A percentile compares a stretch with the other conserved stretches of the same genome.
phyloP scores from a whole-genome alignment of 352 stramenopile genomes.

The Phytophthora colocasiae region DNA sequence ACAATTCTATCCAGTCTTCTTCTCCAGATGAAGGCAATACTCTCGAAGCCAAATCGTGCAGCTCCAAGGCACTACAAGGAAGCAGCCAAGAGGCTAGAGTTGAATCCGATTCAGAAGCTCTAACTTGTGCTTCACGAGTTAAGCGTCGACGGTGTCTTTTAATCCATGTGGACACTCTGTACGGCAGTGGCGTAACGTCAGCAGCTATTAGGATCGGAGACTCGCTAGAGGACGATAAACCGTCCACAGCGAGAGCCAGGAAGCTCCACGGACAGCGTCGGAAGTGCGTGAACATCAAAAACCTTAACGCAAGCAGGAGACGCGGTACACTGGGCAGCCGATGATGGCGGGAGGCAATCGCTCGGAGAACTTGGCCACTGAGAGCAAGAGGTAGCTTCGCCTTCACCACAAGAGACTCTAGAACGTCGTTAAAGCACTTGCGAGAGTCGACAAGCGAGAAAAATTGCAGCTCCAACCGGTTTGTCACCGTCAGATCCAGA shows the following conservation, averaged over 20 bases:
- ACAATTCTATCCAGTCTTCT: conserved; percentile 35
- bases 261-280: conserved; percentile 62
- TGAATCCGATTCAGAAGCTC: not conserved
- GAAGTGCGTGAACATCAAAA: conserved; percentile 74
- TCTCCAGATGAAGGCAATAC: conserved; percentile 14
- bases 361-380: conserved; percentile 52
- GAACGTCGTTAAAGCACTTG: conserved; percentile 78
- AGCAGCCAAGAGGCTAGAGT: conserved; percentile 30
- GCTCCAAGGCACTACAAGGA: conserved; percentile 46
- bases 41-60: conserved; percentile 34
- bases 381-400: conserved; percentile 65
- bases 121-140: conserved; percentile 14
- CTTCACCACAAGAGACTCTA: conserved; percentile 76
- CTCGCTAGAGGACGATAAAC: conserved; percentile 17
- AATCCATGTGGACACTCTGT: conserved; percentile 35
- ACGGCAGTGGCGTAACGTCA: conserved; percentile 25
- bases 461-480: conserved; percentile 74
- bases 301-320: conserved; percentile 70
- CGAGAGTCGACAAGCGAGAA: conserved; percentile 80
- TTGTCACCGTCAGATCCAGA: conserved; percentile 63
- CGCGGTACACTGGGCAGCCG: conserved; percentile 70
- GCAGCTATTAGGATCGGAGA: conserved; percentile 27
- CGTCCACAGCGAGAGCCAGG: conserved; percentile 43
- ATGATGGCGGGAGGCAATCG: conserved; percentile 55
- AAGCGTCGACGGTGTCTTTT: conserved; percentile 21